Evolutionary conservation across 2,329 filamentous ascomycete genomes (phyloP).

Genomic region (Trichoderma sp.): DNA sequence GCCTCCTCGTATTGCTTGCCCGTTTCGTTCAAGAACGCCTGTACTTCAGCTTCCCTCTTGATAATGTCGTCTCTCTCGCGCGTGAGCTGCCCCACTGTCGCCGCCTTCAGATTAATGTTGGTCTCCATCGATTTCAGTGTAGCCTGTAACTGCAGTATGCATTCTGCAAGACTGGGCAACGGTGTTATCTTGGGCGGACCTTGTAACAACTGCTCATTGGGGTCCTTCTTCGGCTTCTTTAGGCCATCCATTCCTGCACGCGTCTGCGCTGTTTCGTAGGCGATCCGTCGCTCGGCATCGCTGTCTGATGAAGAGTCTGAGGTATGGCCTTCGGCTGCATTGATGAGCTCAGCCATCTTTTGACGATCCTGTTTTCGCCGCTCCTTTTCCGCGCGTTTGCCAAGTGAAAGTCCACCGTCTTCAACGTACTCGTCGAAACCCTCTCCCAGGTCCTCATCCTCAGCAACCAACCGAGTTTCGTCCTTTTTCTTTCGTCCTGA

Average conservation of each 20-base stretch:
- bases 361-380: conserved; percentile 65
- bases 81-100: conserved; percentile 65
- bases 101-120: conserved; percentile 60
- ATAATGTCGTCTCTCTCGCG: conserved; percentile 69
- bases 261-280: conserved; percentile 86
- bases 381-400: conserved; percentile 75
- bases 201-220: conserved; percentile 46
- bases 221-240: conserved; percentile 38
- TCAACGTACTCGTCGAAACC: conserved; percentile 92
- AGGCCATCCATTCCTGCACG: conserved; percentile 81
- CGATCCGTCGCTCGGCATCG: conserved; percentile 70
- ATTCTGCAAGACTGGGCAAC: conserved; percentile 70
- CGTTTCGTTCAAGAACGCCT: conserved; percentile 76
- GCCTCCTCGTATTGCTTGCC: conserved; percentile 62
- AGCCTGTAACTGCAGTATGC: conserved; percentile 63
- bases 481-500: conserved; percentile 56
- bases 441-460: conserved; percentile 91
- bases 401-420: conserved; percentile 76
- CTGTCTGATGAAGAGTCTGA: conserved; percentile 68
- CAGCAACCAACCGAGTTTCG: conserved; percentile 73
- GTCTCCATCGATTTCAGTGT: conserved; percentile 64
- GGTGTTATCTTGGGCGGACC: conserved; percentile 75
- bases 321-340: conserved; percentile 69
- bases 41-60: conserved; percentile 74
- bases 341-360: conserved; percentile 82